Base-by-base conservation (phyloP, 768 basidiomycete genomes). In the Agrocybe praecox region DNA sequence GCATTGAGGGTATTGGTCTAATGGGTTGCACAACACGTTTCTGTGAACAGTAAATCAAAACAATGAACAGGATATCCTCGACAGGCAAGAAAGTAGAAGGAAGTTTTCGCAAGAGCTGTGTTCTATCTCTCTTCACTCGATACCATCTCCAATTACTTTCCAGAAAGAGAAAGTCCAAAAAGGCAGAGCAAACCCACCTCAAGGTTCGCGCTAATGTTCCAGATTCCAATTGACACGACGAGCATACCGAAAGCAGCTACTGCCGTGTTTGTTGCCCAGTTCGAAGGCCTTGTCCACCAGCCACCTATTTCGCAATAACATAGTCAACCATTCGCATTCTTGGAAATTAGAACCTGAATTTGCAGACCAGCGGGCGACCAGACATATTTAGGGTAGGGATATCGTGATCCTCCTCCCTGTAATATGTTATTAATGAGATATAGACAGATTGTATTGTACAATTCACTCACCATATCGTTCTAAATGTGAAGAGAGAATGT, bases 311-410 rank as follows among this genome's bases (percentile, higher is more conserved):
- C 46, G 26, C 23, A 46, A 36, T 2, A 33, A 15, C 18, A 34
- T 1, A 6, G 9, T 36, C 33, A 40, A 21, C 32, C 34, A 6
- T 17, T n/a, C 6, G 23, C 17, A 46, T 1, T 23, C 17, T 50
- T 22, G 29, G 21, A 29, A 7, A 40, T 17, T 33, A 45, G 46
- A 49, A 29, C 26, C 26, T 5, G 26, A 29, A 9, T 29, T 29
- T 29, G 61, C 71, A 56, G 42, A 92, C 93, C 93, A 62, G 94
- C 81, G 67, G 96, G 95, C 21, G 94, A 89, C 93, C 94, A 98
- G 53, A 97, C 95, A 67, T 90, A 84, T 79, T 95, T 96, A 29
- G 94, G 95, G 72, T 89, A 97, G 9, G 94, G 93, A 80, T 92
- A 97, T 75, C 92, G 87, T 53, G 76, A 83, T 60, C 90, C 90